Percentiles rank a stretch among this genome's conserved stretches.
phyloP scores from a whole-genome alignment of 2,329 filamentous ascomycete genomes.

The Mycocentrospora acerina region DNA sequence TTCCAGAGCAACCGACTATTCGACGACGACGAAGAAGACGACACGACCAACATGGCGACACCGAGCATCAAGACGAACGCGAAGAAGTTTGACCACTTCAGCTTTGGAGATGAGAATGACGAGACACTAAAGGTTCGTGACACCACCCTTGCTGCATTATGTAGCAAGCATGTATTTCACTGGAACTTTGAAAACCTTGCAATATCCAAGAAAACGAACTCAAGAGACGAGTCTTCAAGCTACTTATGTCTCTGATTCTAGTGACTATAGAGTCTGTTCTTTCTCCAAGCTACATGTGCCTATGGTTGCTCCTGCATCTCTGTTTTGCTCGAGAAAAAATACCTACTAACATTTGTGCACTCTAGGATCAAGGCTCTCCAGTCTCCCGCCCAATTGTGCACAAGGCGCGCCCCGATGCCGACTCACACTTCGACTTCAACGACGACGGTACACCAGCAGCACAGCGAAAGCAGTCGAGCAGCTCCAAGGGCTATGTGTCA shows the following conservation, averaged over 20 bases:
- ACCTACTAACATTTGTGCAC: conserved; percentile 19
- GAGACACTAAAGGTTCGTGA: conserved; percentile 35
- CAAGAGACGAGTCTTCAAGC: conserved; percentile 68
- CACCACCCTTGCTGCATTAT: conserved; percentile 22
- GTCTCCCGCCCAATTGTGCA: conserved; percentile 59
- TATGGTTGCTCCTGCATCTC: conserved; percentile 9
- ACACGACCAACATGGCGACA: conserved; percentile 16
- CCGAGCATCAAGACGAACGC: conserved; percentile 66
- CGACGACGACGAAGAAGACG: conserved; percentile 54
- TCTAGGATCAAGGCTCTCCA: conserved; percentile 59
- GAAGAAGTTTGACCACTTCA: conserved; percentile 83
- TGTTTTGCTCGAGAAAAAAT: background rate
- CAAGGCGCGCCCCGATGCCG: conserved; percentile 75
- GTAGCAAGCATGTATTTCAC: conserved; percentile 65
- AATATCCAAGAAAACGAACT: conserved; percentile 74
- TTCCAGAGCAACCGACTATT: conserved; percentile 58
- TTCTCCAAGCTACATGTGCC: conserved; percentile 17
- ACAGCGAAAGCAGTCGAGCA: conserved; percentile 42
- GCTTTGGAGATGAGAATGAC: conserved; percentile 67
- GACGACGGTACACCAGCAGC: conserved; percentile 68
- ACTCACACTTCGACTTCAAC: conserved; percentile 79
- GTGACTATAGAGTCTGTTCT: conserved; percentile 61
- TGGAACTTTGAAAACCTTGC: conserved; percentile 89
- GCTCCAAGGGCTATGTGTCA: conserved; percentile 52
- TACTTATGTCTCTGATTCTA: conserved; percentile 74